Base-by-base conservation (phyloP, 1,284 basidiomycete species). In the Microbotryum silenes-acaulis region DNA sequence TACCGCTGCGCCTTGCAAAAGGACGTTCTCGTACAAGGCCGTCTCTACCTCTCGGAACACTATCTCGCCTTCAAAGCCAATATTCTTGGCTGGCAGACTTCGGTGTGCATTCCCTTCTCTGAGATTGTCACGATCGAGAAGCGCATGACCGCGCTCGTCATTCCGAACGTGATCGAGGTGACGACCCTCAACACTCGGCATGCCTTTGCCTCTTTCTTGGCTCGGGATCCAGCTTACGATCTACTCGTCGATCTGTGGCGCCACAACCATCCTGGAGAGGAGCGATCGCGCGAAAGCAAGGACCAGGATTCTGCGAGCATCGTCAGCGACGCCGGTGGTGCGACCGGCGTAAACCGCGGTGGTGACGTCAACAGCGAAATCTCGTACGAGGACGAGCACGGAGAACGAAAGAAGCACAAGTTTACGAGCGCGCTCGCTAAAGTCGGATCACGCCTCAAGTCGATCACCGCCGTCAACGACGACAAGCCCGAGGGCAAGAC, bases 51-150 rank as follows among this genome's bases (percentile, higher is more conserved):
- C 25, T 97, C 91, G 1, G 96, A 98, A 77, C 93, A 96, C 75
- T 92, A 97, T 74, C 83, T 97, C 20, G 94, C 91, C 77, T 98
- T 98, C 79, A 89, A 97, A 72, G 93, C 96, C 21, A 98, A 97
- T 74, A 96, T 99, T 58, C 93, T 98, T 76, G 94, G 63, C 27
- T 68, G 61, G 61, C 57, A 65, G 37, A 66, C 65, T 3, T 54
- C 61, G 2, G 51, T 67, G 14, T 25, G 44, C 12, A 46, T 69
- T 20, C 67, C 67, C 21, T 69, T 62, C 59, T 53, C 59, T 51
- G 65, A 66, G 29, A 62, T 69, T 49, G 55, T 62, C 37, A 53
- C 59, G 2, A 64, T 69, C 51, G 67, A 69, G 45, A 69, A 69
- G 58, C 58, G 60, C 37, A 59, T 53, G 83, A 85, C 72, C 97